Evolutionary conservation across 768 basidiomycete species (phyloP).

Genomic region (Lactarius deliciosus): DNA sequence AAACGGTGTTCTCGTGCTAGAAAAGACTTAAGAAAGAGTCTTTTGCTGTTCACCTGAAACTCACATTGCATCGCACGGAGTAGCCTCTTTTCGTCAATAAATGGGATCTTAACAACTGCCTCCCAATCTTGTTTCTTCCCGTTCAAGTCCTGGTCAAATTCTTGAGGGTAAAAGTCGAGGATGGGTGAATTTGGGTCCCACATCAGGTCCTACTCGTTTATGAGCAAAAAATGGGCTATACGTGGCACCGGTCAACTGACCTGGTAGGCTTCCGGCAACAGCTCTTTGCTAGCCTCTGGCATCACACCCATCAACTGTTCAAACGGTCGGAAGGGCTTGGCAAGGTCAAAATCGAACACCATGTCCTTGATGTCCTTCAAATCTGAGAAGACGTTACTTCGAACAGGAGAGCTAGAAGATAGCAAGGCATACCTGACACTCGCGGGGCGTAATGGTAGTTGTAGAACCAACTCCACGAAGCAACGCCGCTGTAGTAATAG

Average conservation of each 20-base stretch:
- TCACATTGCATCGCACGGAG: constrained; percentile 80
- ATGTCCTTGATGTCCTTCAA: constrained; percentile 65
- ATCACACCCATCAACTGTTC: constrained; percentile 98
- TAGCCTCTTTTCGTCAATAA: constrained; percentile 82
- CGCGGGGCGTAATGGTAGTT: constrained; percentile 97
- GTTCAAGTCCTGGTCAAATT: constrained; percentile 92
- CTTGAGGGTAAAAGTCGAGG: constrained; percentile 88
- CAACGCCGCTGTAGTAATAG: constrained; percentile 97
- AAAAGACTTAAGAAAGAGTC: constrained; percentile 10
- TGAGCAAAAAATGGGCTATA: constrained; percentile 16
- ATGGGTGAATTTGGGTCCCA: constrained; percentile 80
- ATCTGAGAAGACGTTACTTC: constrained; percentile 41
- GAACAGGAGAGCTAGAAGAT: constrained; percentile 24
- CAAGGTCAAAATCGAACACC: constrained; percentile 84
- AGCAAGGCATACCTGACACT: constrained; percentile 71
- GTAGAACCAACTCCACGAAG: constrained; percentile 99
- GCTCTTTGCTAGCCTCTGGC: constrained; percentile 85
- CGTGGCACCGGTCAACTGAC: constrained; percentile 43
- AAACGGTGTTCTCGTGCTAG: constrained; percentile 78
- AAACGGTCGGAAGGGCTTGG: constrained; percentile 87
- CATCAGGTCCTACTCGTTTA: constrained; percentile 76
- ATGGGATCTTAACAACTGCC: constrained; percentile 97
- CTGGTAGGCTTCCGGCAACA: constrained; percentile 83
- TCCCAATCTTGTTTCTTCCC: constrained; percentile 99
- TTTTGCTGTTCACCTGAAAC: constrained; percentile 32